A percentile compares a stretch with the other conserved stretches of the same genome.
These are phyloP conservation scores for Candida sp. DNA, from an alignment of 1,139 yeast genomes.

Conservation along the genomic window DNA sequence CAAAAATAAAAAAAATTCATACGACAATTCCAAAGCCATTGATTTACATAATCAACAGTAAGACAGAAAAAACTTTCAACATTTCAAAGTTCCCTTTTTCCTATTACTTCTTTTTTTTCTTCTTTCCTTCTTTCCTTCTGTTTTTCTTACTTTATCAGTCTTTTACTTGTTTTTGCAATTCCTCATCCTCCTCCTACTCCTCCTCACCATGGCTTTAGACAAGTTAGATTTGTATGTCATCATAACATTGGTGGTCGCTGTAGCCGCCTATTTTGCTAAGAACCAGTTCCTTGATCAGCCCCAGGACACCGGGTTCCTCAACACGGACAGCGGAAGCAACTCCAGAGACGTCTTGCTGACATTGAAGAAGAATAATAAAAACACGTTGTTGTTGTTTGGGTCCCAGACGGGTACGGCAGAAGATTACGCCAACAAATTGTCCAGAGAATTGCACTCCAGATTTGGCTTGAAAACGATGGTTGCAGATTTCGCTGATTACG, in stretches of 20 bases:
- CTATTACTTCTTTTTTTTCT: not conserved
- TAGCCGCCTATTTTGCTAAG: conserved; percentile 69
- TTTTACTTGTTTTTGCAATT: not conserved
- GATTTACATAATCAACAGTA: not conserved
- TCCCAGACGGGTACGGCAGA: conserved; percentile 99
- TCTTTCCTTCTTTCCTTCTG: not conserved
- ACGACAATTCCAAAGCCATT: not conserved
- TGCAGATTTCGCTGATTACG: conserved; percentile 86
- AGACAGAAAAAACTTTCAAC: not conserved
- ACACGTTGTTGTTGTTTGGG: conserved; percentile 84
- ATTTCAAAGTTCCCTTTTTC: not conserved
- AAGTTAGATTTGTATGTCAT: conserved; percentile 74
- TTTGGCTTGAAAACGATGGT: conserved; percentile 86
- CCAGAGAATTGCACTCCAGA: conserved; percentile 85
- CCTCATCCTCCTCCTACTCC: no score
- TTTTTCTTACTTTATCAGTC: not conserved
- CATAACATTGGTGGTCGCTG: conserved; percentile 64
- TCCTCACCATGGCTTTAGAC: conserved; percentile 53
- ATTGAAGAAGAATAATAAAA: conserved; percentile 66
- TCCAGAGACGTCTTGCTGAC: conserved; percentile 70
- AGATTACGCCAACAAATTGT: conserved; percentile 89
- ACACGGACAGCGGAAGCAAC: conserved; percentile 39
- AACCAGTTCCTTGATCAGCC: conserved; percentile 40
- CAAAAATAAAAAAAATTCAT: not conserved
- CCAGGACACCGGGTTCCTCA: conserved; percentile 27